Conservation (phyloP, 495 filamentous ascomycete genomes). For the Aspergillus cristatus region DNA sequence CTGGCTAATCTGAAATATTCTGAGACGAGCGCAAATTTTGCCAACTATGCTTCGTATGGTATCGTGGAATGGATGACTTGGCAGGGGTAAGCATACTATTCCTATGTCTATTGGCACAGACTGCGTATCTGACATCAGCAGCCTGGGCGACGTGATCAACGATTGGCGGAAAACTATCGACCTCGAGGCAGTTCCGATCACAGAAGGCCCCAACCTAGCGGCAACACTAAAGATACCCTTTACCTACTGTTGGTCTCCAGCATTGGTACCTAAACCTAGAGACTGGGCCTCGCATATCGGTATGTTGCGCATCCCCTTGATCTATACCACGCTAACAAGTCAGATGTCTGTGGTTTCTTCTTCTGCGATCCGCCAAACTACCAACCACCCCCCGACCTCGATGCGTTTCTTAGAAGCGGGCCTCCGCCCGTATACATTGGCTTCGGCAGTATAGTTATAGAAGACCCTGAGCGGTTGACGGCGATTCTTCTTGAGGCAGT, state of each 20-base stretch:
- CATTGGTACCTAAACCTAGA: slow-evolving; percentile 50
- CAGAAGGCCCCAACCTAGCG: slow-evolving; percentile 24
- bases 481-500: slow-evolving; percentile 48
- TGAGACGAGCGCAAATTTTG: slow-evolving; percentile 31
- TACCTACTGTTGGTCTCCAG: slow-evolving; percentile 58
- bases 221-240: slow-evolving; percentile 46
- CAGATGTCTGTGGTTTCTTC: slow-evolving; percentile 53
- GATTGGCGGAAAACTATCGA: slow-evolving; percentile 41
- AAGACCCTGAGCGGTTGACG: slow-evolving; percentile 47
- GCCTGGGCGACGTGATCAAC: slow-evolving; percentile 53
- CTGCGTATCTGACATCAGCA: slow-evolving; percentile 12
- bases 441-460: slow-evolving; percentile 59
- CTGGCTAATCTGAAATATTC: slow-evolving; percentile 44
- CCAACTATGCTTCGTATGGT: slow-evolving; percentile 51
- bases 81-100: slow-evolving; percentile 42
- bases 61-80: slow-evolving; percentile 58
- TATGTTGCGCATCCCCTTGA: slow-evolving; percentile 7
- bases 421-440: slow-evolving; percentile 56
- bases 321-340: neutral
- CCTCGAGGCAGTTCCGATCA: slow-evolving; percentile 38
- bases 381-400: slow-evolving; percentile 41
- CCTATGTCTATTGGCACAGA: neutral
- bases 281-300: slow-evolving; percentile 53
- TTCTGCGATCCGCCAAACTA: slow-evolving; percentile 44
- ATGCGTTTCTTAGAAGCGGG: slow-evolving; percentile 42